Percentiles rank a stretch among this genome's conserved stretches.
Conservation (phyloP, 179 eudicot genomes). For the Silene coronaria region DNA sequence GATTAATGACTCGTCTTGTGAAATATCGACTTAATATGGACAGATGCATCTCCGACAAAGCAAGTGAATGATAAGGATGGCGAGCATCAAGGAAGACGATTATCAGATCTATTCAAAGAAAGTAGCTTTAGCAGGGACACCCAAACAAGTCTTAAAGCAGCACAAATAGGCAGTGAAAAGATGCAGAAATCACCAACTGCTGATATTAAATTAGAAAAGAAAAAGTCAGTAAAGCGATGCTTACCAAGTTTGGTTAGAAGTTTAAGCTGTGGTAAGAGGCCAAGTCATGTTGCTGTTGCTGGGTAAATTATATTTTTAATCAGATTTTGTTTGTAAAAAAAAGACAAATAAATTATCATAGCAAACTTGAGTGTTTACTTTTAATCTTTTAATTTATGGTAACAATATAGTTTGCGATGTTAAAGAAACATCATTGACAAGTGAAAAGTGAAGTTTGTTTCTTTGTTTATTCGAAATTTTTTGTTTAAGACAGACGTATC, state of each 20-base stretch:
- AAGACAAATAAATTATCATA: neutral
- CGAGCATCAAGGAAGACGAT: conserved; percentile 22
- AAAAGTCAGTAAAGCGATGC: conserved; percentile 23
- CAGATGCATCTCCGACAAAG: conserved; percentile 25
- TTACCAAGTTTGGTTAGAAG: conserved; percentile 35
- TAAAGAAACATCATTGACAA: too few species aligned
- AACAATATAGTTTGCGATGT: too few species aligned
- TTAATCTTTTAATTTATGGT: neutral
- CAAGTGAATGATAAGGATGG: neutral
- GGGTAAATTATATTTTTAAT: neutral
- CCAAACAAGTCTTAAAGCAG: conserved; percentile 25
- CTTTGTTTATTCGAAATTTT: neutral
- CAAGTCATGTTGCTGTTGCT: conserved; percentile 21
- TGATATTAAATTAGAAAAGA: conserved; percentile 12
- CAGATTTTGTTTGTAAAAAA: conserved; percentile 19
- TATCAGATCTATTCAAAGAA: conserved; percentile 24
- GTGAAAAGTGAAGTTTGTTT: neutral
- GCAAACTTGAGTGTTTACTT: conserved; percentile 7
- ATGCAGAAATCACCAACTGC: neutral
- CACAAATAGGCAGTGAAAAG: neutral
- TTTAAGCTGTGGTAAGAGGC: conserved; percentile 31
- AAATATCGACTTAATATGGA: neutral
- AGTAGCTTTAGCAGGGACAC: conserved; percentile 27
- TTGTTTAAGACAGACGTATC: too few species aligned
- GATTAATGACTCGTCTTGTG: too few species aligned